Percentiles rank a stretch among this genome's conserved stretches.
Evolutionary conservation across 2,329 filamentous ascomycete genomes (phyloP).

Genomic region (Xylariaceae sp.): DNA sequence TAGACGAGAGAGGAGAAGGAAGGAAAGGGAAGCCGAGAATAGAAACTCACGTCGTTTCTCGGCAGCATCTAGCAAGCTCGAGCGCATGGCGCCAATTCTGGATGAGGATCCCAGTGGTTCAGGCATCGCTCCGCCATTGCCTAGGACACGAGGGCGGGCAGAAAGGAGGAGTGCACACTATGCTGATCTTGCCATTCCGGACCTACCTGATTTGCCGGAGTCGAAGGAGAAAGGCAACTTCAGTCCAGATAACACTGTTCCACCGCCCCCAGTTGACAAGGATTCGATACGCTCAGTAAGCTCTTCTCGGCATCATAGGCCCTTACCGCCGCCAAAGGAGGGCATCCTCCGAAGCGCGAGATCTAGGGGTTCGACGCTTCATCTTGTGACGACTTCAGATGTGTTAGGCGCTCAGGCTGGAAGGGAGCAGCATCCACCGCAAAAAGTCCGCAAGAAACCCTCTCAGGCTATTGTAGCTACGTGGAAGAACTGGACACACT

Average conservation of each 20-base stretch:
- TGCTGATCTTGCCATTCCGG: constrained; percentile 61
- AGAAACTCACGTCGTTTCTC: constrained; percentile 79
- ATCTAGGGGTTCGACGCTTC: constrained; percentile 78
- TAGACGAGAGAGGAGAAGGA: constrained; percentile 75
- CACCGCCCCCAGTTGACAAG: constrained; percentile 73
- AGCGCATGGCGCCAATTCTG: constrained; percentile 72
- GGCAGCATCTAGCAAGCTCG: constrained; percentile 81
- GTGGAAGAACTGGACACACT: constrained; percentile 62
- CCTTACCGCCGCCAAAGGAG: constrained; percentile 84
- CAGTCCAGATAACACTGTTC: constrained; percentile 42
- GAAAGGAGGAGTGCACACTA: constrained; percentile 69
- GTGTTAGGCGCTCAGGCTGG: constrained; percentile 35
- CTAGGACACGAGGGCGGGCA: constrained; percentile 70
- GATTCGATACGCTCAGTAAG: constrained; percentile 71
- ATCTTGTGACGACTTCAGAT: constrained; percentile 69
- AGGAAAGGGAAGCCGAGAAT: constrained; percentile 76
- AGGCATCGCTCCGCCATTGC: constrained; percentile 41
- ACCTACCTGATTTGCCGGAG: constrained; percentile 75
- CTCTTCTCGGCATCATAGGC: constrained; percentile 70
- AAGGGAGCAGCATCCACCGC: constrained; percentile 24
- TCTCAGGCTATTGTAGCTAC: constrained; percentile 56
- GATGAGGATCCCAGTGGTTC: constrained; percentile 65
- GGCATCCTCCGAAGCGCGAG: constrained; percentile 62
- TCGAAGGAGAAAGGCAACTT: constrained; percentile 39
- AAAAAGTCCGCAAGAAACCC: constrained; percentile 52